Conservation (phyloP, 345 rosid genomes). For the Chamaenerion angustifolium region DNA sequence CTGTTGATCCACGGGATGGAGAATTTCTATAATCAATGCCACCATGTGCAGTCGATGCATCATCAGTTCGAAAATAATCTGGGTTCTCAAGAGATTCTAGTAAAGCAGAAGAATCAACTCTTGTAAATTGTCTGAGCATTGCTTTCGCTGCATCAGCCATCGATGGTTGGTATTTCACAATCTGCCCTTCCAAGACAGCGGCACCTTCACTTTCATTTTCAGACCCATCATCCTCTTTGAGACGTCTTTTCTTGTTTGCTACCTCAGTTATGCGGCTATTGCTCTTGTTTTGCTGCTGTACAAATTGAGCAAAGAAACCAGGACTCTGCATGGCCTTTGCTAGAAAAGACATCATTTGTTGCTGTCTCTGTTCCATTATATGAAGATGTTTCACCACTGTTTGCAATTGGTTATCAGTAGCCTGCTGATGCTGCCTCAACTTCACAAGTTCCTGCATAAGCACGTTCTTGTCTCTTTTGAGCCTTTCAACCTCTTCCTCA, state of each 20-base stretch:
- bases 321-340: slow-evolving; percentile 96
- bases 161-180: slow-evolving; percentile 74
- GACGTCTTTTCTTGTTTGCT: slow-evolving; percentile 77
- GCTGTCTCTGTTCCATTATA: slow-evolving; percentile 97
- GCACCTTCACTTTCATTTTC: slow-evolving; percentile 24
- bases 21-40: slow-evolving; percentile 37
- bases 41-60: slow-evolving; percentile 26
- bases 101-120: slow-evolving; percentile 32
- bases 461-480: slow-evolving; percentile 95
- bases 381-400: slow-evolving; percentile 86
- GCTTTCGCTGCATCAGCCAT: slow-evolving; percentile 63
- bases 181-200: slow-evolving; percentile 64
- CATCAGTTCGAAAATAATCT: slow-evolving; percentile 40
- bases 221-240: slow-evolving; percentile 50
- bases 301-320: slow-evolving; percentile 83
- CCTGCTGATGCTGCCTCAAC: slow-evolving; percentile 89
- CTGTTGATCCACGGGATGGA: slow-evolving; percentile 37
- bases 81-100: slow-evolving; percentile 33
- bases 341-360: slow-evolving; percentile 92
- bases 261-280: slow-evolving; percentile 52
- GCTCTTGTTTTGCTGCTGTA: slow-evolving; percentile 85
- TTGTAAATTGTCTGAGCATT: slow-evolving; percentile 62
- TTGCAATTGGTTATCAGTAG: slow-evolving; percentile 82
- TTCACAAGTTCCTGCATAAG: slow-evolving; percentile 97
- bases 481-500: slow-evolving; percentile 93